Conservation (phyloP, 768 basidiomycete genomes). For the Symmetrospora coprosmae region DNA sequence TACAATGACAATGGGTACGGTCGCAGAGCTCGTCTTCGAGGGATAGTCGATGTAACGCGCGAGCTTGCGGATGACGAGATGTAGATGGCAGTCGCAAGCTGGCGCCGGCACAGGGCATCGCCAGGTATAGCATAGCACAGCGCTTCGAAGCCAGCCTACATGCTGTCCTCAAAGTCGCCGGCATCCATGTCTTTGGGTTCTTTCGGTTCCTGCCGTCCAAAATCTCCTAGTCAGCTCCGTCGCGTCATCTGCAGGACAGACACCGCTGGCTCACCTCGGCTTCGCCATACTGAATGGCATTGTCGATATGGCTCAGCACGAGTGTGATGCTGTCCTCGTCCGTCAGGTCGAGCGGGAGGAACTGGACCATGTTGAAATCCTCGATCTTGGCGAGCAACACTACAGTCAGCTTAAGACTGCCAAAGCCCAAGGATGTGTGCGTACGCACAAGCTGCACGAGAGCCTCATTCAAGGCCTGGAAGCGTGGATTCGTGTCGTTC, state of each 20-base stretch:
- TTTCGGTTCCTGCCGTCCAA: constrained; percentile 22
- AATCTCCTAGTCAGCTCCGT: constrained; percentile 55
- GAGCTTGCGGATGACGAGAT: too few relatives aligned
- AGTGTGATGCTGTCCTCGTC: constrained; percentile 76
- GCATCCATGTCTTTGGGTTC: constrained; percentile 87
- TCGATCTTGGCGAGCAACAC: constrained; percentile 54
- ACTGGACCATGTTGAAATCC: constrained; percentile 93
- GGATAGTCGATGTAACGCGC: too few relatives aligned
- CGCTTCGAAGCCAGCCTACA: too few relatives aligned
- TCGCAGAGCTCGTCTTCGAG: too few relatives aligned
- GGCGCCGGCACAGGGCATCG: too few relatives aligned
- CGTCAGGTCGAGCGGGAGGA: constrained; percentile 83
- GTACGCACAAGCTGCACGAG: constrained; percentile 74
- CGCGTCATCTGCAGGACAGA: constrained; percentile 5
- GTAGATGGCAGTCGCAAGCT: too few relatives aligned
- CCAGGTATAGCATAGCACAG: too few relatives aligned
- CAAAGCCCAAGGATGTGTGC: background rate
- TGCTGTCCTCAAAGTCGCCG: constrained; percentile 53
- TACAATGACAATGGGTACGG: too few relatives aligned
- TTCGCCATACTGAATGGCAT: constrained; percentile 96
- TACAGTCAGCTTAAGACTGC: background rate
- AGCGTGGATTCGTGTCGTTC: constrained; percentile 53
- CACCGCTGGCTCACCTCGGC: constrained; percentile 34
- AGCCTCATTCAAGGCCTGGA: constrained; percentile 85
- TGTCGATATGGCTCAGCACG: constrained; percentile 89